A percentile compares a stretch with the other conserved stretches of the same genome.
Conservation (phyloP, 345 rosid species). For the Viola odorata region DNA sequence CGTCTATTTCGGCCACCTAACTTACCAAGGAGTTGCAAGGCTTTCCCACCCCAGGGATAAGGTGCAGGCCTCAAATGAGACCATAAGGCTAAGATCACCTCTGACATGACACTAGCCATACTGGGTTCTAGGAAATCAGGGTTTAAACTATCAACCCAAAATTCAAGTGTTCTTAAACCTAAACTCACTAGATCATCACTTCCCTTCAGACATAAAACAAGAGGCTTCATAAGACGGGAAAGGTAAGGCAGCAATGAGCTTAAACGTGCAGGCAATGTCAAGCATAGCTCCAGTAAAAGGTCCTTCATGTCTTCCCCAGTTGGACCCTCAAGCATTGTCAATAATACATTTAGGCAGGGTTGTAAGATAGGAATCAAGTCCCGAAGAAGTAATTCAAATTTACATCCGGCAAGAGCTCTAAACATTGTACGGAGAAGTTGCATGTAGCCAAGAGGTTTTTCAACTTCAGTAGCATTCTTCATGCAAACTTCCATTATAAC, state of each 20-base stretch:
- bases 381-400: constrained; percentile 80
- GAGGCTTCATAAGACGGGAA: constrained; percentile 92
- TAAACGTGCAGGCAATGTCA: constrained; percentile 93
- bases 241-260: constrained; percentile 90
- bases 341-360: constrained; percentile 87
- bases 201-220: constrained; percentile 80
- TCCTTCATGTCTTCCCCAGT: constrained; percentile 93
- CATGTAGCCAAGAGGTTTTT: constrained; percentile 89
- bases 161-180: constrained; percentile 91
- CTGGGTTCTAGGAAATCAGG: constrained; percentile 98
- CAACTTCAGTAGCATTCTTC: constrained; percentile 92
- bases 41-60: constrained; percentile 90
- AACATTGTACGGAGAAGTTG: constrained; percentile 91
- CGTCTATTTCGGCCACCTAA: constrained; percentile 97
- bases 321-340: constrained; percentile 96
- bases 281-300: constrained; percentile 85
- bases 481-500: constrained; percentile 93
- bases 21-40: constrained; percentile 94
- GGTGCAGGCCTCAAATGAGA: constrained; percentile 92
- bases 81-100: constrained; percentile 96
- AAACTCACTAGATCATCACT: constrained; percentile 82
- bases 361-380: constrained; percentile 83
- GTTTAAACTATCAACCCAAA: constrained; percentile 99
- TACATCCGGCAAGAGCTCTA: constrained; percentile 86
- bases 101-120: constrained; percentile 96